Evolutionary conservation across 1,284 basidiomycete genomes (phyloP), one percentile per base, ranked within the genome.

Genomic region (Boletus smithii): DNA sequence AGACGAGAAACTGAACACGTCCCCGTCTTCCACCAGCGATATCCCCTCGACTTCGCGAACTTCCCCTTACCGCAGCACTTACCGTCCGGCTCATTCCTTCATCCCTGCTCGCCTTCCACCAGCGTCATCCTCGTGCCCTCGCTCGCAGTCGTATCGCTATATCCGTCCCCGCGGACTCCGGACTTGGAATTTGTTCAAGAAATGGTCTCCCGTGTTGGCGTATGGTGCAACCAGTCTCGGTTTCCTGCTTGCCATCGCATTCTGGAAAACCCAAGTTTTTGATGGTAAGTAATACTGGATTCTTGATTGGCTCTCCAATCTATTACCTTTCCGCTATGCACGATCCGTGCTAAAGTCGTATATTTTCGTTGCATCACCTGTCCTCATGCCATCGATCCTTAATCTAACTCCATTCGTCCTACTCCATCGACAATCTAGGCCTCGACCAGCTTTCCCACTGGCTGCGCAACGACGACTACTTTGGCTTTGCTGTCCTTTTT

Each of bases 181-280:
- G 54, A 77, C 80, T 74, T 67, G 70, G 58, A 78, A 77, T 56
- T 65, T 76, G 20, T 58, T 86, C 53, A 77, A 75, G 56, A 79
- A 85, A 46, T 90, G 86, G 85, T 67, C 82, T 29, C 88, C 88
- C 32, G 69, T 90, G 55, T 73, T 88, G 51, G 61, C 82, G 42
- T 90, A 89, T 65, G 77, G 72, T 30, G 67, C 81, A 14, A 86
- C 85, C 42, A 87, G 72, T 55, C 72, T 88, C 39, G 79, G 74
- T 16, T 87, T 90, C 57, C 61, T 88, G 33, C 68, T 83, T 44
- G 85, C 84, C 24, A 79, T 90, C 58, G 80, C 80, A 29, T 79
- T 88, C 57, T 89, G 84, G 76, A 84, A 80, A 68, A 73, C 74
- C 23, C 76, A 88, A 60, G 74, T 90, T 38, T 89, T 90, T 64